A percentile compares a stretch with the other conserved stretches of the same genome.
phyloP scores from a whole-genome alignment of 768 basidiomycete genomes.

The Lentinula edodes region DNA sequence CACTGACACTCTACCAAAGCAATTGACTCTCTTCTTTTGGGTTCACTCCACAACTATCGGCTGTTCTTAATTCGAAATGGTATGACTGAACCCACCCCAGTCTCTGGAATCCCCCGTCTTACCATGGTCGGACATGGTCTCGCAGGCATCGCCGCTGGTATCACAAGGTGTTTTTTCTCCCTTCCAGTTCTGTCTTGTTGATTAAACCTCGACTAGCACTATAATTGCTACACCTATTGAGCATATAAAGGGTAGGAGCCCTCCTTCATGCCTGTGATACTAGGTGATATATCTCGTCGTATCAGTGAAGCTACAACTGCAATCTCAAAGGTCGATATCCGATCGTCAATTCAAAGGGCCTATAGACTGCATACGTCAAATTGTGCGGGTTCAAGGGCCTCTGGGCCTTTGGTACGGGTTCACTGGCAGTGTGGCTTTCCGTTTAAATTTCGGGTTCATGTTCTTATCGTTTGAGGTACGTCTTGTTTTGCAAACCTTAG shows the following conservation, averaged over 20 bases:
- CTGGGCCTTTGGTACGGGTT: constrained; percentile 73
- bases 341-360: constrained; percentile 61
- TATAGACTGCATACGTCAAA: constrained; percentile 60
- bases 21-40: constrained; percentile 65
- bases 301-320: constrained; percentile 64
- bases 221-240: constrained; percentile 74
- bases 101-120: constrained; percentile 42
- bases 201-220: constrained; percentile 35
- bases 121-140: constrained; percentile 61
- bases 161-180: constrained; percentile 49
- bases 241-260: constrained; percentile 56
- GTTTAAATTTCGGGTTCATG: constrained; percentile 77
- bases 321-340: constrained; percentile 42
- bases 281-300: constrained; percentile 1
- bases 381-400: constrained; percentile 56
- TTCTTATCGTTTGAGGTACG: constrained; percentile 64
- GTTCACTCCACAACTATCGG: constrained; percentile 70
- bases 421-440: constrained; percentile 64
- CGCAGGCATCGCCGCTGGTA: constrained; percentile 63
- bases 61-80: constrained; percentile 47
- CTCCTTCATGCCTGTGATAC: constrained; percentile 4
- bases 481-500: constrained; percentile 3
- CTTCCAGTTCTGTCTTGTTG: background rate
- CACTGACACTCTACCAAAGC: constrained; percentile 16
- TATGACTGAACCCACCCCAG: constrained; percentile 45